Evolutionary conservation across 768 basidiomycete species (phyloP).

Genomic region (Trametes meyenii): DNA sequence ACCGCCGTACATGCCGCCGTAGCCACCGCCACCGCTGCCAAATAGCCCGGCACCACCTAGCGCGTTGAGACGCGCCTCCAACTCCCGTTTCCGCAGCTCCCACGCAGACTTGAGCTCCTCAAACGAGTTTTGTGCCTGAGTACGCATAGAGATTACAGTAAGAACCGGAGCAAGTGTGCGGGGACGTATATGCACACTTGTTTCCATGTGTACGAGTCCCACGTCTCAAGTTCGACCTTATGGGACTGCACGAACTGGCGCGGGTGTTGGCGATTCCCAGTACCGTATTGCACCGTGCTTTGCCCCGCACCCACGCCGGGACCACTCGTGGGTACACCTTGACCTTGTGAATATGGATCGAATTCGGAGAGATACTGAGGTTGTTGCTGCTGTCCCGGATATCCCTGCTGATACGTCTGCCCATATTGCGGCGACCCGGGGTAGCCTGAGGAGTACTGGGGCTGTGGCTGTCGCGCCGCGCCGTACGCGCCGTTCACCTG

Average conservation of each 20-base stretch:
- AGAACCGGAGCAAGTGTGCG: background rate
- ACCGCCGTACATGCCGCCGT: slow-evolving; percentile 27
- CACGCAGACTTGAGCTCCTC: slow-evolving; percentile 69
- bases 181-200: slow-evolving; percentile 39
- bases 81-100: slow-evolving; percentile 59
- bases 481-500: slow-evolving; percentile 30
- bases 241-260: slow-evolving; percentile 66
- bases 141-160: background rate
- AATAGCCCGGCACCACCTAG: slow-evolving; percentile 48
- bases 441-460: slow-evolving; percentile 35
- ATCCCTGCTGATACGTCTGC: slow-evolving; percentile 27
- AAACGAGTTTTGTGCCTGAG: slow-evolving; percentile 53
- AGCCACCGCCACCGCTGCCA: slow-evolving; percentile 32
- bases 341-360: slow-evolving; percentile 39
- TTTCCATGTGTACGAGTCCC: slow-evolving; percentile 75
- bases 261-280: slow-evolving; percentile 56
- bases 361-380: slow-evolving; percentile 42
- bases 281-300: slow-evolving; percentile 32
- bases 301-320: slow-evolving; percentile 1
- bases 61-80: slow-evolving; percentile 49
- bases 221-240: slow-evolving; percentile 69
- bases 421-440: slow-evolving; percentile 29
- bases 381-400: slow-evolving; percentile 28
- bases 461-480: slow-evolving; percentile 29
- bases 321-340: slow-evolving; percentile 6